These are phyloP conservation scores for Ustilago crameri DNA, from an alignment of 1,284 basidiomycete genomes.

Conservation along the genomic window DNA sequence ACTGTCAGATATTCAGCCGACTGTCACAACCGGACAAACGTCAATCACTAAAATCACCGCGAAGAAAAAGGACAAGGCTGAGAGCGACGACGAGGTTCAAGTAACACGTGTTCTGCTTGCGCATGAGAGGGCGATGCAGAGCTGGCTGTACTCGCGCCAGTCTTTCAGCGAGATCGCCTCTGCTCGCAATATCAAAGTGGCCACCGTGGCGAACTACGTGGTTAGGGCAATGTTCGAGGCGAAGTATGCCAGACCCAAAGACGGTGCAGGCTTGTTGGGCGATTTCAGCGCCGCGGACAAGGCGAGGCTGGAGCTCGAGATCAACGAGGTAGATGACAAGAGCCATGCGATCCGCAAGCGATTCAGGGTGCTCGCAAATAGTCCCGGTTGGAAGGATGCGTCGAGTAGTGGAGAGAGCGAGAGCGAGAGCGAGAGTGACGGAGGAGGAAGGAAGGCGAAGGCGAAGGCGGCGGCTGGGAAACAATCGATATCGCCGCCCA, in stretches of 20 bases:
- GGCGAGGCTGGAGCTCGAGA: constrained; percentile 9
- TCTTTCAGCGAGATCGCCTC: constrained; percentile 18
- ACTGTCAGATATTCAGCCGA: too few species aligned
- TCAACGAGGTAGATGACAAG: not conserved
- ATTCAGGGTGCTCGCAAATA: constrained; percentile 14
- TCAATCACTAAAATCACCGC: too few species aligned
- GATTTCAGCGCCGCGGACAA: constrained; percentile 11
- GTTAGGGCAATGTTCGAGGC: constrained; percentile 21
- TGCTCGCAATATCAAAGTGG: constrained; percentile 23
- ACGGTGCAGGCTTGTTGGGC: constrained; percentile 3
- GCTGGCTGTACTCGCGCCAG: constrained; percentile 27
- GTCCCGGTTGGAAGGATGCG: constrained; percentile 19
- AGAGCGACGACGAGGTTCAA: constrained; percentile 19
- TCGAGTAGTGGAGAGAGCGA: not conserved
- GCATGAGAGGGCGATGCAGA: constrained; percentile 28
- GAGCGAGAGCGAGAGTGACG: not conserved
- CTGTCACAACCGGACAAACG: too few species aligned
- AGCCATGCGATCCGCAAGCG: not conserved
- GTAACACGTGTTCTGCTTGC: constrained; percentile 22
- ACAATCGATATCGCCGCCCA: not conserved
- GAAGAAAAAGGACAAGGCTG: not conserved
- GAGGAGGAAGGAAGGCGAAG: not conserved
- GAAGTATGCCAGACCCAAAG: not conserved
- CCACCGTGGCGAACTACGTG: constrained; percentile 30
- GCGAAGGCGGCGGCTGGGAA: too few species aligned